A percentile compares a stretch with the other conserved stretches of the same genome.
Conservation (phyloP, 2,329 filamentous ascomycete species). For the Stachybotrys echinatus region DNA sequence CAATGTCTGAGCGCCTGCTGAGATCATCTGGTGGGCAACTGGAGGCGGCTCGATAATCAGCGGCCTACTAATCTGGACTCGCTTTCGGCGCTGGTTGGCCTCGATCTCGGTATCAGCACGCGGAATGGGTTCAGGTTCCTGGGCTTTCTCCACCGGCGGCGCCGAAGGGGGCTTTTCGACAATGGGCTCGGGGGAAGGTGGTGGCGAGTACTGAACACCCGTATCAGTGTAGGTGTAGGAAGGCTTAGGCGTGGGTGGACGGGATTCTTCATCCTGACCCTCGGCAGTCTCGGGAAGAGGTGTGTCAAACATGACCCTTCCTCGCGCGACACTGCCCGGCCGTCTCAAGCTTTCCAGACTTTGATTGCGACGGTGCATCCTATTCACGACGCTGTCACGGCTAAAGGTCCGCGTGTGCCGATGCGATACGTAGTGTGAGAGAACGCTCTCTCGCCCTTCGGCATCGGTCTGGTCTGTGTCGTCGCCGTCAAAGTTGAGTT, state of each 20-base stretch:
- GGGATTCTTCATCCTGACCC: slow-evolving; percentile 44
- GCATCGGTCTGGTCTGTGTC: slow-evolving; percentile 67
- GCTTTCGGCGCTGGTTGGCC: slow-evolving; percentile 69
- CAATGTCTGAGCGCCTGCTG: slow-evolving; percentile 56
- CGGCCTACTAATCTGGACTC: slow-evolving; percentile 51
- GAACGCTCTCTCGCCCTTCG: slow-evolving; percentile 59
- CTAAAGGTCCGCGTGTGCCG: slow-evolving; percentile 50
- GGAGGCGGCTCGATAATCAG: slow-evolving; percentile 40
- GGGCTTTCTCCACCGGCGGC: slow-evolving; percentile 31
- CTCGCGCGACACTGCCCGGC: slow-evolving; percentile 48
- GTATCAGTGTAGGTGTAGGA: slow-evolving; percentile 60
- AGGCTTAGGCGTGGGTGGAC: slow-evolving; percentile 24
- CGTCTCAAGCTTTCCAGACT: slow-evolving; percentile 55
- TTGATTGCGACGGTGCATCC: slow-evolving; percentile 48
- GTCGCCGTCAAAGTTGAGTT: slow-evolving; percentile 81
- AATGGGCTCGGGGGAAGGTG: slow-evolving; percentile 58
- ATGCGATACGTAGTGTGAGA: slow-evolving; percentile 41
- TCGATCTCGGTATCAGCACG: slow-evolving; percentile 56
- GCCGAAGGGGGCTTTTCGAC: neutral
- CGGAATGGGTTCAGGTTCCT: slow-evolving; percentile 36
- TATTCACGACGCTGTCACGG: slow-evolving; percentile 47
- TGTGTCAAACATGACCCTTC: slow-evolving; percentile 48
- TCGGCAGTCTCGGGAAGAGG: slow-evolving; percentile 52
- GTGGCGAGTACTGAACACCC: slow-evolving; percentile 79
- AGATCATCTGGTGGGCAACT: slow-evolving; percentile 50